Conservation (phyloP, 768 basidiomycete species). For the Trametes cingulata region DNA sequence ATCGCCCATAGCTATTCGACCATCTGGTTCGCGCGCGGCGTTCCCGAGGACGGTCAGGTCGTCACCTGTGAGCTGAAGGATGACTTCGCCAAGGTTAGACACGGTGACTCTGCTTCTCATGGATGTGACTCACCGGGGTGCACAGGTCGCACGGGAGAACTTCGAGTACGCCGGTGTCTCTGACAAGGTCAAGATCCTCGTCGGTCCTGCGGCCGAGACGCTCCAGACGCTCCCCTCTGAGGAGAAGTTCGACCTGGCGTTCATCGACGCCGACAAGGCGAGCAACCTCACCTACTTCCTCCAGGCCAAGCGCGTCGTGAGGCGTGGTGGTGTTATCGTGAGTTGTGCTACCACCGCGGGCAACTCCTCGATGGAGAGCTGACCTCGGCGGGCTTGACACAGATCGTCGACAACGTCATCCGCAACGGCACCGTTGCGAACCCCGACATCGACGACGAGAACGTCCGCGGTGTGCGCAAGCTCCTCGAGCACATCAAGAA, state of each 20-base stretch:
- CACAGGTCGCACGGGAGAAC: conserved; percentile 59
- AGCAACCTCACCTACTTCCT: conserved; percentile 56
- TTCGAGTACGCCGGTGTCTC: conserved; percentile 53
- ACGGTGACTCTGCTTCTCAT: background rate
- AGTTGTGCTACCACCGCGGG: conserved; percentile 24
- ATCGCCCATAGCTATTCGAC: conserved; percentile 34
- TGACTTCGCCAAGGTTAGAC: conserved; percentile 46
- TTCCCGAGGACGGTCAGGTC: conserved; percentile 53
- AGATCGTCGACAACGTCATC: conserved; percentile 68
- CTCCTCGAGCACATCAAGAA: conserved; percentile 48
- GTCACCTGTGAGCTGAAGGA: conserved; percentile 47
- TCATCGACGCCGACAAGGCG: conserved; percentile 73
- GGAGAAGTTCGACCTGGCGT: conserved; percentile 61
- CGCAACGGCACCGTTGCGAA: conserved; percentile 49
- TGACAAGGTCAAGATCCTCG: conserved; percentile 48
- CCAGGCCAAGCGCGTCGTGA: conserved; percentile 60
- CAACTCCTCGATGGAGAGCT: background rate
- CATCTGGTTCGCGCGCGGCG: conserved; percentile 36
- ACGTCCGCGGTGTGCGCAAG: conserved; percentile 48
- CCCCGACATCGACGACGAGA: conserved; percentile 12
- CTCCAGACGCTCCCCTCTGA: conserved; percentile 49
- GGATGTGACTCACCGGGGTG: background rate
- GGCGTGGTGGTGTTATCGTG: conserved; percentile 63
- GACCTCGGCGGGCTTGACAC: background rate
- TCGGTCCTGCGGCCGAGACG: conserved; percentile 53